Evolutionary conservation across 164 flowering plant species (phyloP).

Genomic region (Litsea cubeba): DNA sequence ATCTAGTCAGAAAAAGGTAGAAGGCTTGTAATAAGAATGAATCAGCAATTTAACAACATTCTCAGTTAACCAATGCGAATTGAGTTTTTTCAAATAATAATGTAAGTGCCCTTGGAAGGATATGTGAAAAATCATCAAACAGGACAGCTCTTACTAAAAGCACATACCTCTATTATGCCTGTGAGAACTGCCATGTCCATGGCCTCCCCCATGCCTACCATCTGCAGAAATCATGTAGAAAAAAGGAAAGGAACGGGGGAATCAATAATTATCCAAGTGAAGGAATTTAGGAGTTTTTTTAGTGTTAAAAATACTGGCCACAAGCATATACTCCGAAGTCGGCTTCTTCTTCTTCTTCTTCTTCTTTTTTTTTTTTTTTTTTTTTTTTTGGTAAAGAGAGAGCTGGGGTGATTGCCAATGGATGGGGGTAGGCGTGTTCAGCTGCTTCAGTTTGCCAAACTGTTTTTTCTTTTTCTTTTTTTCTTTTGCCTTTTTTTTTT

Average conservation of each 20-base stretch:
- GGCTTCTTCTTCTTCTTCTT: no score
- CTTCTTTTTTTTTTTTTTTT: no score
- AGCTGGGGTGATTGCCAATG: not conserved
- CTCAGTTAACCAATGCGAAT: not conserved
- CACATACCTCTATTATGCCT: conserved; percentile 68
- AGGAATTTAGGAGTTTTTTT: not conserved
- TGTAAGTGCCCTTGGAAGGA: not conserved
- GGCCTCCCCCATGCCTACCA: conserved; percentile 76
- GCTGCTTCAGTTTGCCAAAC: no score
- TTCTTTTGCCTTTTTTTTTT: no score
- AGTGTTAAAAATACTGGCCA: not conserved
- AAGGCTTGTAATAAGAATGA: not conserved
- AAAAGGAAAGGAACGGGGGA: not conserved
- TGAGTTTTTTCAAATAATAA: not conserved
- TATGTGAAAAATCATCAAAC: not conserved
- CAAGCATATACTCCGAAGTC: not conserved
- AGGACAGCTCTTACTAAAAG: not conserved
- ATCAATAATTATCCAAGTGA: not conserved
- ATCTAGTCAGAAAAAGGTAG: not conserved
- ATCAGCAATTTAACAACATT: not conserved
- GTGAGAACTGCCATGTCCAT: conserved; percentile 63
- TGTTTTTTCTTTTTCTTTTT: no score
- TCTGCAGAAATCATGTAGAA: conserved; percentile 33
- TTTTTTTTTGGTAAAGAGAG: no score
- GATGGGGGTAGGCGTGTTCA: not conserved